phyloP scores from a whole-genome alignment of 2,329 filamentous ascomycete species.

The Talaromyces sp. region DNA sequence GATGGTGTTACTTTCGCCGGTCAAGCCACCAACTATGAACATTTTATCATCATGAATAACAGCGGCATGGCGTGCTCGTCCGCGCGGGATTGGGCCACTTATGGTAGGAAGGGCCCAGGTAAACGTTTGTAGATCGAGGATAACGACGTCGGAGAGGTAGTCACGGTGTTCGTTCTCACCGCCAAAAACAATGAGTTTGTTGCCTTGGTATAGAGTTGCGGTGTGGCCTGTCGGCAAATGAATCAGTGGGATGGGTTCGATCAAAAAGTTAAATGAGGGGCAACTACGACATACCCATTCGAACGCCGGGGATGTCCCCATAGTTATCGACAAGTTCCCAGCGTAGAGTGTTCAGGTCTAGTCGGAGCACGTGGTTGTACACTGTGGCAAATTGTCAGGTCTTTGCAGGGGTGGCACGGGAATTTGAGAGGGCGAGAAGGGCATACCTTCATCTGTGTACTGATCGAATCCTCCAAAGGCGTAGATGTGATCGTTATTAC shows the following conservation, averaged over 20 bases:
- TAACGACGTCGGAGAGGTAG: slow-evolving; percentile 91
- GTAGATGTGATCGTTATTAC: slow-evolving; percentile 95
- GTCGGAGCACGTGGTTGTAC: slow-evolving; percentile 91
- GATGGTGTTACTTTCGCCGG: slow-evolving; percentile 86
- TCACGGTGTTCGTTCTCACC: slow-evolving; percentile 97
- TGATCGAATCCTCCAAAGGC: slow-evolving; percentile 98
- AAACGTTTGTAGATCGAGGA: slow-evolving; percentile 91
- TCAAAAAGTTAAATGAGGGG: slow-evolving; percentile 11
- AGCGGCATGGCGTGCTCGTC: slow-evolving; percentile 88
- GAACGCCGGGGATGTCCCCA: slow-evolving; percentile 93
- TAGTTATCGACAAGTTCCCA: slow-evolving; percentile 99
- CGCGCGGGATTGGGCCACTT: slow-evolving; percentile 80
- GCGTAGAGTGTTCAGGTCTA: slow-evolving; percentile 84
- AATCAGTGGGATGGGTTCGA: background rate
- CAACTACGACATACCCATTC: slow-evolving; percentile 72
- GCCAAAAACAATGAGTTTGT: slow-evolving; percentile 95
- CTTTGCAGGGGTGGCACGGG: background rate
- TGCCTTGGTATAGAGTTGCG: slow-evolving; percentile 87
- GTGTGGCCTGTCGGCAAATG: slow-evolving; percentile 70
- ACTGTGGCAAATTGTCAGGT: slow-evolving; percentile 50
- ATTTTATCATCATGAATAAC: slow-evolving; percentile 95
- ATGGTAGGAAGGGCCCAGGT: slow-evolving; percentile 94
- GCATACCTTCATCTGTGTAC: slow-evolving; percentile 84
- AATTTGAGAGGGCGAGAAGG: background rate
- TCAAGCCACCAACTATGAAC: slow-evolving; percentile 94